Conservation (phyloP, 2,329 filamentous ascomycete species). For the Sporothrix brasiliensis region DNA sequence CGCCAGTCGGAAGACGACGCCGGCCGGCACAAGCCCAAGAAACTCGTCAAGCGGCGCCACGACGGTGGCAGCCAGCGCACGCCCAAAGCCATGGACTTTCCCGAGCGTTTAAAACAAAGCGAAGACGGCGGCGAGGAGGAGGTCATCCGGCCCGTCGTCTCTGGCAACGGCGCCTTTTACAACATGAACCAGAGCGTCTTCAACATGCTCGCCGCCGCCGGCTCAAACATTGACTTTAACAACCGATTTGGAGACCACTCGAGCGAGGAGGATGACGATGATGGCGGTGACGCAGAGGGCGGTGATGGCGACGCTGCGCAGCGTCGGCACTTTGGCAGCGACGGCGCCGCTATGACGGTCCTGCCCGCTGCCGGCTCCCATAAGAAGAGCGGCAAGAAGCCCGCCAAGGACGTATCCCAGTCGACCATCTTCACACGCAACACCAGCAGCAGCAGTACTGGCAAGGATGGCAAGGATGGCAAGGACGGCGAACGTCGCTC, state of each 20-base stretch:
- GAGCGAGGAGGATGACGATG: constrained; percentile 72
- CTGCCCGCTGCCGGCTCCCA: constrained; percentile 8
- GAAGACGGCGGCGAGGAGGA: constrained; percentile 53
- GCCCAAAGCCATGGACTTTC: constrained; percentile 51
- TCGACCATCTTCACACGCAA: constrained; percentile 46
- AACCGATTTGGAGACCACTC: constrained; percentile 76
- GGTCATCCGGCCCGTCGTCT: constrained; percentile 50
- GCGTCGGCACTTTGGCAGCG: constrained; percentile 36
- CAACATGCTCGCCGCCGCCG: constrained; percentile 85
- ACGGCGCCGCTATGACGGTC: constrained; percentile 29
- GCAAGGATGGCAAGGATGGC: constrained; percentile 30
- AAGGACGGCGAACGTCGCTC: constrained; percentile 52
- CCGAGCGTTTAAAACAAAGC: constrained; percentile 56
- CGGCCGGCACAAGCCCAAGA: constrained; percentile 45
- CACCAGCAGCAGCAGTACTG: constrained; percentile 40
- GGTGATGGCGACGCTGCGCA: constrained; percentile 46
- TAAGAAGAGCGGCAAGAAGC: constrained; percentile 25
- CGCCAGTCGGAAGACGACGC: constrained; percentile 42
- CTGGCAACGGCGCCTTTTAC: constrained; percentile 56
- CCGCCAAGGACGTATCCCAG: constrained; percentile 41
- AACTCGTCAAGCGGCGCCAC: constrained; percentile 51
- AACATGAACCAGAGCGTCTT: constrained; percentile 96
- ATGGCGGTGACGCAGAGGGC: constrained; percentile 35
- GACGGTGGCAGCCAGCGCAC: constrained; percentile 42
- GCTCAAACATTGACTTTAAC: constrained; percentile 79